A percentile compares a stretch with the other conserved stretches of the same genome.
Evolutionary conservation across 2,329 filamentous ascomycete genomes (phyloP).

Genomic region (Plectosphaerella cucumerina): DNA sequence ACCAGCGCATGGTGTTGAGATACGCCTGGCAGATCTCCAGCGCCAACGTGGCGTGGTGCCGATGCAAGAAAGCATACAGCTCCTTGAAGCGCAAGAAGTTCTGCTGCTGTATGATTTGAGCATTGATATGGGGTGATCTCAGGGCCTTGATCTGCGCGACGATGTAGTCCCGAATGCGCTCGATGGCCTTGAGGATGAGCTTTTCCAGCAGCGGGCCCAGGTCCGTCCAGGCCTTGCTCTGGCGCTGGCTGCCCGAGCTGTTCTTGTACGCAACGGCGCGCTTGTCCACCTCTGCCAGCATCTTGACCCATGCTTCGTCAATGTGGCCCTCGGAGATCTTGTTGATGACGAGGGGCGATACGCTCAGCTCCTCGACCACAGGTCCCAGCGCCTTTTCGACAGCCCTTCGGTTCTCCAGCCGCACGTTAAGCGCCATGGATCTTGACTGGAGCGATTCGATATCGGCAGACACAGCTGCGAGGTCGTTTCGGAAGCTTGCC

Average conservation of each 20-base stretch:
- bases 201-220: slow-evolving; percentile 81
- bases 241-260: slow-evolving; percentile 54
- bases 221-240: slow-evolving; percentile 76
- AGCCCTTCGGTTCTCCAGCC: slow-evolving; percentile 82
- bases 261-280: slow-evolving; percentile 69
- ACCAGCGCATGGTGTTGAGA: slow-evolving; percentile 98
- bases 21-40: slow-evolving; percentile 92
- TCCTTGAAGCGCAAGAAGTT: slow-evolving; percentile 87
- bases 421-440: slow-evolving; percentile 76
- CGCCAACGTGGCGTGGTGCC: slow-evolving; percentile 76
- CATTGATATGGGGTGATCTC: slow-evolving; percentile 92
- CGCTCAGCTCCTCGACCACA: slow-evolving; percentile 84
- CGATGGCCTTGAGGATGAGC: slow-evolving; percentile 76
- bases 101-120: slow-evolving; percentile 93
- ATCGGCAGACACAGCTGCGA: slow-evolving; percentile 87
- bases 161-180: slow-evolving; percentile 90
- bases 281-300: slow-evolving; percentile 78
- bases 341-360: slow-evolving; percentile 77
- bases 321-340: slow-evolving; percentile 86
- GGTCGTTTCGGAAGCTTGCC: slow-evolving; percentile 87
- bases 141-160: slow-evolving; percentile 93
- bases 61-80: slow-evolving; percentile 78
- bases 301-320: slow-evolving; percentile 83
- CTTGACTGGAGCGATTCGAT: slow-evolving; percentile 90
- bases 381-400: slow-evolving; percentile 86